Conservation (phyloP, 768 basidiomycete species). For the Terana coerulea region DNA sequence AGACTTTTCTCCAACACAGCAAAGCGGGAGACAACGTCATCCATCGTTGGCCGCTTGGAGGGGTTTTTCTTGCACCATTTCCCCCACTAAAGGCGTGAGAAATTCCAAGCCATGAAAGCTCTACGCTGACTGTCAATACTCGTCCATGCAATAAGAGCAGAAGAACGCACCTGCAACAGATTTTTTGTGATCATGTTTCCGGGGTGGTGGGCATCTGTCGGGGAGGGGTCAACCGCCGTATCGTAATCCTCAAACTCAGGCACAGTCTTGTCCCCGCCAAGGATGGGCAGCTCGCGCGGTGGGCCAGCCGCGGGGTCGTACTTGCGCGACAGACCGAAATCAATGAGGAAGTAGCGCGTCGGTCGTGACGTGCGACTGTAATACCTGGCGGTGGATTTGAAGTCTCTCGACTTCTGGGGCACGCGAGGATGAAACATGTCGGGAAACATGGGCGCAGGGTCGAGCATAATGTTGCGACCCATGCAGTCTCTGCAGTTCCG, state of each 20-base stretch:
- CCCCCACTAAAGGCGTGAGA: slow-evolving; percentile 25
- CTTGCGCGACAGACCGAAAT: slow-evolving; percentile 32
- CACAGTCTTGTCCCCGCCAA: slow-evolving; percentile 39
- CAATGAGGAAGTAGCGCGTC: slow-evolving; percentile 32
- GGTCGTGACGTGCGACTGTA: slow-evolving; percentile 28
- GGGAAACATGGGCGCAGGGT: slow-evolving; percentile 23
- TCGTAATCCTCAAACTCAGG: slow-evolving; percentile 26
- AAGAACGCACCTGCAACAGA: slow-evolving; percentile 23
- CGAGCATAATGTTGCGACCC: slow-evolving; percentile 23
- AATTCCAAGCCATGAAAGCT: slow-evolving; percentile 27
- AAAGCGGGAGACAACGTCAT: slow-evolving; percentile 28
- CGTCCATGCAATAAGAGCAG: background rate
- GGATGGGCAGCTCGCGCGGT: slow-evolving; percentile 26
- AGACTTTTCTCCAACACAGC: slow-evolving; percentile 17
- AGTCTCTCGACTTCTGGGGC: background rate
- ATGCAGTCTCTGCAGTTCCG: slow-evolving; percentile 13
- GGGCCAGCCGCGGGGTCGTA: slow-evolving; percentile 25
- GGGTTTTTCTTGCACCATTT: slow-evolving; percentile 33
- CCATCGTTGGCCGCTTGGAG: slow-evolving; percentile 27
- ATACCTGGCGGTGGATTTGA: slow-evolving; percentile 7
- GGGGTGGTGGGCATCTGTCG: slow-evolving; percentile 32
- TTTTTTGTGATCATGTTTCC: slow-evolving; percentile 28
- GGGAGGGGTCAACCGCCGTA: slow-evolving; percentile 28
- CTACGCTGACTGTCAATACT: slow-evolving; percentile 4
- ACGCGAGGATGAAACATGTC: slow-evolving; percentile 13